A percentile compares a stretch with the other conserved stretches of the same genome.
These are phyloP conservation scores for Neofusicoccum cordaticola DNA, from an alignment of 2,329 filamentous ascomycete species.

Conservation along the genomic window DNA sequence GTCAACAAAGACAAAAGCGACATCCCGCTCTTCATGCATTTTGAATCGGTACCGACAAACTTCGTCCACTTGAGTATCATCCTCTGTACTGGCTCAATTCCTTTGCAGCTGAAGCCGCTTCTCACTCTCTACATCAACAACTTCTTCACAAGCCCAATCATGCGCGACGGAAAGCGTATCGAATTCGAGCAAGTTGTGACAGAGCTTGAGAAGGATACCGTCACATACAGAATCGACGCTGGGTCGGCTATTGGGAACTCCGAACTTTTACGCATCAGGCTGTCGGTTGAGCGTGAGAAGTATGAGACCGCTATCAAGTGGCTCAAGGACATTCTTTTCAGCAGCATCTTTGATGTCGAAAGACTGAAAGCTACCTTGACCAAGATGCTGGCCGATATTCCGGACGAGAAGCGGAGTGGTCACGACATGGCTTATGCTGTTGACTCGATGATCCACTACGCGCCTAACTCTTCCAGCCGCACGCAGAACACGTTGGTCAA, in stretches of 20 bases:
- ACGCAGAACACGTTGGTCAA: slow-evolving; percentile 82
- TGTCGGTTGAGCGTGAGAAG: slow-evolving; percentile 85
- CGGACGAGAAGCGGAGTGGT: slow-evolving; percentile 86
- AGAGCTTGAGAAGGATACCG: slow-evolving; percentile 85
- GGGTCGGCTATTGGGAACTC: slow-evolving; percentile 69
- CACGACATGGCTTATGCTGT: slow-evolving; percentile 61
- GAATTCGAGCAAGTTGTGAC: slow-evolving; percentile 92
- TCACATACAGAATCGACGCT: slow-evolving; percentile 73
- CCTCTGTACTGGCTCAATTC: slow-evolving; percentile 73
- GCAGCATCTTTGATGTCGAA: slow-evolving; percentile 77
- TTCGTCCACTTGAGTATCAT: slow-evolving; percentile 85
- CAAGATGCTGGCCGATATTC: slow-evolving; percentile 87
- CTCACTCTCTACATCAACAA: slow-evolving; percentile 82
- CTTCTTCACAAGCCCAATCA: slow-evolving; percentile 90
- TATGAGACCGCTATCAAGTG: slow-evolving; percentile 79
- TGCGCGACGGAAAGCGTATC: slow-evolving; percentile 69
- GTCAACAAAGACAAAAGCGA: slow-evolving; percentile 67
- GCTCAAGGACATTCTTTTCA: slow-evolving; percentile 82
- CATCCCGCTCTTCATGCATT: slow-evolving; percentile 89
- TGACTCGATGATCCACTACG: slow-evolving; percentile 75
- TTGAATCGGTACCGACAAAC: slow-evolving; percentile 88
- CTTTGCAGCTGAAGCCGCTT: slow-evolving; percentile 79
- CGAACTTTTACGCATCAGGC: slow-evolving; percentile 76
- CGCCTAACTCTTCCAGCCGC: slow-evolving; percentile 71
- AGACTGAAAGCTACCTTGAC: slow-evolving; percentile 62